phyloP scores from a whole-genome alignment of 192 early-diverging fungal species.

The Rhizophagus sp. region DNA sequence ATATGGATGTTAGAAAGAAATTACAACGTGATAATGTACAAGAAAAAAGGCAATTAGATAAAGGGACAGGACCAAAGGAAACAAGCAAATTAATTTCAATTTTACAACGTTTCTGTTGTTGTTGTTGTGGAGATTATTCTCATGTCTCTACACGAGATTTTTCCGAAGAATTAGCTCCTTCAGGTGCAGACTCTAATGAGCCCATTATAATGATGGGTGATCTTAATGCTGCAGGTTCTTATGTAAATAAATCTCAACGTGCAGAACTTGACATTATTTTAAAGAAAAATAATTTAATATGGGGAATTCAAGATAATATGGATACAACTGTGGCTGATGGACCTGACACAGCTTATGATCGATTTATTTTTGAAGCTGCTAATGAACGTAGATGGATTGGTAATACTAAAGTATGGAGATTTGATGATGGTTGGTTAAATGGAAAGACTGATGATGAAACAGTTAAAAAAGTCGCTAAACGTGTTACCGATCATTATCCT shows the following conservation, averaged over 20 bases:
- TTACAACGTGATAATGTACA: not conserved
- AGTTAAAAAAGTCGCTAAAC: slow-evolving; percentile 21
- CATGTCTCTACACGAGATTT: not conserved
- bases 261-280: slow-evolving; percentile 8
- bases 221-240: slow-evolving; percentile 32
- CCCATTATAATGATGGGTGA: slow-evolving; percentile 32
- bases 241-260: slow-evolving; percentile 24
- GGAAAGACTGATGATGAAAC: not conserved
- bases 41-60: not conserved
- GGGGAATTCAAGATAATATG: slow-evolving; percentile 24
- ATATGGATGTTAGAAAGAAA: slow-evolving; percentile 16
- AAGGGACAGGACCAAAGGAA: not conserved
- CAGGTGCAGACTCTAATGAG: not conserved
- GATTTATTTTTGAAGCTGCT: slow-evolving; percentile 25
- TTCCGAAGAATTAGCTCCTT: not conserved
- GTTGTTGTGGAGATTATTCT: not conserved
- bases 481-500: slow-evolving; percentile 31
- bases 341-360: slow-evolving; percentile 18
- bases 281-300: not conserved
- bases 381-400: slow-evolving; percentile 27
- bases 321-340: slow-evolving; percentile 26
- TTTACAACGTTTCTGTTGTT: not conserved
- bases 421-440: slow-evolving; percentile 25
- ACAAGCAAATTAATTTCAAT: not conserved
- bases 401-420: slow-evolving; percentile 17